Evolutionary conservation across 2,329 filamentous ascomycete species (phyloP).

Genomic region (Beauveria bassiana): DNA sequence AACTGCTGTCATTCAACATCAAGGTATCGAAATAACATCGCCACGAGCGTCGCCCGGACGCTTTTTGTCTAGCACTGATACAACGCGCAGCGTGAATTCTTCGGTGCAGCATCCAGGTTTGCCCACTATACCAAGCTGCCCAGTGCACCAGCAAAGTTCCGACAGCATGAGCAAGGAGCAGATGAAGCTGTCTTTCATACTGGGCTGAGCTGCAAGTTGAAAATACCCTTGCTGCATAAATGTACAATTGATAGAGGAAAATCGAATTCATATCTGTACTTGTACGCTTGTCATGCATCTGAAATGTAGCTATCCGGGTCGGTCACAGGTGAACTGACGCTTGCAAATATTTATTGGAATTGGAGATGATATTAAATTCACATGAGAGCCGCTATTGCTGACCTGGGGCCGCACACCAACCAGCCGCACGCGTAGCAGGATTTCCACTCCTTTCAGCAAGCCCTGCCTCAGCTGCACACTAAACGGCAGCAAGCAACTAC

Average conservation of each 20-base stretch:
- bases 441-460: neutral
- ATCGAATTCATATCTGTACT: neutral
- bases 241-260: too few species aligned
- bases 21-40: too few species aligned
- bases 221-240: too few species aligned
- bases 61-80: neutral
- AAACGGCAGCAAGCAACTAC: neutral
- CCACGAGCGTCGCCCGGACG: neutral
- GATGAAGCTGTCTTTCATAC: too few species aligned
- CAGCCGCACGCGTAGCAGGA: neutral
- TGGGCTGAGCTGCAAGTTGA: neutral
- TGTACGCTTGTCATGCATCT: neutral
- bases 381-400: neutral
- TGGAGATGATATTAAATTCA: neutral
- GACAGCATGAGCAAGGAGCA: too few species aligned
- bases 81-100: neutral
- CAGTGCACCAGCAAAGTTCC: too few species aligned
- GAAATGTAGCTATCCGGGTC: neutral
- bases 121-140: too few species aligned
- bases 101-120: too few species aligned
- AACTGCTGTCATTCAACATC: neutral
- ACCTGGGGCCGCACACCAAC: neutral
- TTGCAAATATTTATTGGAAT: neutral
- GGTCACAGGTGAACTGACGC: neutral
- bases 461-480: neutral